A percentile compares a stretch with the other conserved stretches of the same genome.
Evolutionary conservation across 179 eudicot genomes (phyloP).

Genomic region (Camellia oleifera): DNA sequence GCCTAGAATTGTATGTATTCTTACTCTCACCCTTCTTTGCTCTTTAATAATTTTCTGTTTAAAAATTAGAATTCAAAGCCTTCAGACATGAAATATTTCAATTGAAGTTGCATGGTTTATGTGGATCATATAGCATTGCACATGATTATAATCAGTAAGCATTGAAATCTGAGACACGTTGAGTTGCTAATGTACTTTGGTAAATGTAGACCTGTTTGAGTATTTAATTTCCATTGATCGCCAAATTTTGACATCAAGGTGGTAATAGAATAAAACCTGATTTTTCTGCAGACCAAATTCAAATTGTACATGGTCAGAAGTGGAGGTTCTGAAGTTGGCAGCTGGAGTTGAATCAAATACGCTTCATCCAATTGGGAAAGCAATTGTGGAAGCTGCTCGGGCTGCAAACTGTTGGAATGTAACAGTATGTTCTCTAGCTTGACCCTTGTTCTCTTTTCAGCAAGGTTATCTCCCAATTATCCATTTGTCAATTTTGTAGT

Average conservation of each 20-base stretch:
- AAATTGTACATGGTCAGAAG: conserved; percentile 43
- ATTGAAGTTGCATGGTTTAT: neutral
- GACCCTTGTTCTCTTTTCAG: conserved; percentile 4
- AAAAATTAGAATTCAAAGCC: neutral
- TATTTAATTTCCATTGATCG: neutral
- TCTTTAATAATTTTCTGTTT: neutral
- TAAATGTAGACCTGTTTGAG: neutral
- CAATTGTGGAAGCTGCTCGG: conserved; percentile 86
- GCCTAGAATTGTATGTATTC: neutral
- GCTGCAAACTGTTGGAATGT: conserved; percentile 43
- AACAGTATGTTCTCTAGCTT: conserved; percentile 33
- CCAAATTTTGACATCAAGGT: neutral
- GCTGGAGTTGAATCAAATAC: conserved; percentile 95
- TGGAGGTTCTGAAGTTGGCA: conserved; percentile 73
- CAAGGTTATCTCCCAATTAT: neutral
- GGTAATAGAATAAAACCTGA: neutral
- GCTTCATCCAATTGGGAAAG: conserved; percentile 98
- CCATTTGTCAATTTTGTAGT: neutral
- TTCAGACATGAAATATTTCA: neutral
- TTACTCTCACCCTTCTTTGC: neutral
- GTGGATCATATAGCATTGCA: neutral
- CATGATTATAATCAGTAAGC: neutral
- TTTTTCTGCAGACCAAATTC: conserved; percentile 28
- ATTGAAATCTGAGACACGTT: conserved; percentile 3
- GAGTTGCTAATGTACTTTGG: neutral